These are phyloP conservation scores for Quercus tomentella DNA, from an alignment of 331 rosid species.

Conservation along the genomic window DNA sequence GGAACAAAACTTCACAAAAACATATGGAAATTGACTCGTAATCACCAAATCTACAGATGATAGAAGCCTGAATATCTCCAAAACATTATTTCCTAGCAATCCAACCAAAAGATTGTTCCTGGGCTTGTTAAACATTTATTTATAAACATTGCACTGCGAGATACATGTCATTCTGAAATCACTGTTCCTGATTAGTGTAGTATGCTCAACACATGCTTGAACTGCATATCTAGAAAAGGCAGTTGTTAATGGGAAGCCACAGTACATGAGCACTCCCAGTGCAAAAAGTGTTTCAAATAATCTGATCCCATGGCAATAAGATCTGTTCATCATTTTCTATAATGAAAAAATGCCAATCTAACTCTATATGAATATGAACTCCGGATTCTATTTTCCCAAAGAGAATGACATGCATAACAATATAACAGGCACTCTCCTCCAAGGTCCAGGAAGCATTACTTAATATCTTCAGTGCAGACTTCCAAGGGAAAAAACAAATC, in stretches of 20 bases:
- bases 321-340: not conserved
- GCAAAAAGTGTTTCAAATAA: not conserved
- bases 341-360: not conserved
- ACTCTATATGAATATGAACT: not conserved
- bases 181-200: not conserved
- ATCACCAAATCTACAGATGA: not conserved
- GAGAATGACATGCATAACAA: not conserved
- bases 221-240: not conserved
- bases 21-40: not conserved
- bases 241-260: not conserved
- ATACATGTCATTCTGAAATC: not conserved
- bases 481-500: not conserved
- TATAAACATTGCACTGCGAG: not conserved
- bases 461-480: not conserved
- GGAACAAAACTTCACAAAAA: not conserved
- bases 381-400: not conserved
- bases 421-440: not conserved
- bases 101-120: not conserved
- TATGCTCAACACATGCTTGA: constrained; percentile 1
- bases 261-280: not conserved
- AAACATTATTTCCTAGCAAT: constrained; percentile 1
- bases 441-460: constrained; percentile 8
- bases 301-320: not conserved
- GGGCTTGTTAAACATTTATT: not conserved
- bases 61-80: not conserved